Evolutionary conservation across 2,329 filamentous ascomycete genomes (phyloP).

Genomic region (Fusarium sp.): DNA sequence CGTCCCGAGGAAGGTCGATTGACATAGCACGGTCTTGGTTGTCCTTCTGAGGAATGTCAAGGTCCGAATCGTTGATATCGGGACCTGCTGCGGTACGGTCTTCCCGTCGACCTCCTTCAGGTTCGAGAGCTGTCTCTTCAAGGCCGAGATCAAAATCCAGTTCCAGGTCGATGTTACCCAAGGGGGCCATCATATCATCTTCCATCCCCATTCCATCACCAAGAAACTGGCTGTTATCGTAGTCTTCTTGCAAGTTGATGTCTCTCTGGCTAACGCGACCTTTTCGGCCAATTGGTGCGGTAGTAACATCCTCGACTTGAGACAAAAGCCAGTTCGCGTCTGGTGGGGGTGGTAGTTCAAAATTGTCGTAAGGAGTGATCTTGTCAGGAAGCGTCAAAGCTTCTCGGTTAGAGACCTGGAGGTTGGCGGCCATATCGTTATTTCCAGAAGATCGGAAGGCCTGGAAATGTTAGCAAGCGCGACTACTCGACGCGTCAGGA

Average conservation of each 20-base stretch:
- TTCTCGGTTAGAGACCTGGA: conserved; percentile 84
- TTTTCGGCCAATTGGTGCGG: conserved; percentile 66
- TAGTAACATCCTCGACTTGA: conserved; percentile 73
- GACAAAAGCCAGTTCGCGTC: conserved; percentile 88
- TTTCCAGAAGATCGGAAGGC: conserved; percentile 95
- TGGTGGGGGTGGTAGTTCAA: conserved; percentile 82
- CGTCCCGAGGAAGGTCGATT: conserved; percentile 64
- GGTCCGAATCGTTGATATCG: conserved; percentile 68
- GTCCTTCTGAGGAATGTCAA: conserved; percentile 66
- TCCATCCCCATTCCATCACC: conserved; percentile 72
- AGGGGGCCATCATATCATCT: conserved; percentile 66
- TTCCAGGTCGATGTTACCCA: conserved; percentile 77
- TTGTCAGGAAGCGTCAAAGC: conserved; percentile 90
- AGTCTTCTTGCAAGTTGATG: conserved; percentile 76
- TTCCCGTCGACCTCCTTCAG: conserved; percentile 92
- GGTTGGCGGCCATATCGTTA: conserved; percentile 89
- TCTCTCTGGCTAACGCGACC: conserved; percentile 70
- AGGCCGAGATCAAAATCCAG: conserved; percentile 79
- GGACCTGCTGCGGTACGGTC: conserved; percentile 13
- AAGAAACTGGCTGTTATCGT: conserved; percentile 83
- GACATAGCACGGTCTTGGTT: conserved; percentile 67
- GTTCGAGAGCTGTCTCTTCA: conserved; percentile 67
- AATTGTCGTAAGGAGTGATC: conserved; percentile 89
- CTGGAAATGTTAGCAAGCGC: conserved; percentile 62
- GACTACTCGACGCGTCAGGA: not conserved